Evolutionary conservation across 768 basidiomycete species (phyloP).

Genomic region (Boletus coccyginus): DNA sequence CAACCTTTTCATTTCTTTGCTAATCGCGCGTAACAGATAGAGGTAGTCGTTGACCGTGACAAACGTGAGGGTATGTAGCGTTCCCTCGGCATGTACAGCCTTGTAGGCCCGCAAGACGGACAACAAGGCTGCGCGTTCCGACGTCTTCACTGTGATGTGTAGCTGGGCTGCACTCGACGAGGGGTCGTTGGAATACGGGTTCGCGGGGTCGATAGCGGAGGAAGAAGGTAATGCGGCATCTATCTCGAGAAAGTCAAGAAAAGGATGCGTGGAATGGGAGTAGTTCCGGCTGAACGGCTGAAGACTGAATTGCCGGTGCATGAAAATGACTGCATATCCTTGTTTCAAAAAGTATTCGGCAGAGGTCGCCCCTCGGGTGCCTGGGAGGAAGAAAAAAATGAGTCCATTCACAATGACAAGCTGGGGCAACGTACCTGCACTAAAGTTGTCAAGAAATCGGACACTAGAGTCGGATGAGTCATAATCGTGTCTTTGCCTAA

Average conservation of each 20-base stretch:
- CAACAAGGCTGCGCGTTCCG: slow-evolving; percentile 64
- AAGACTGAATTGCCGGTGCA: slow-evolving; percentile 96
- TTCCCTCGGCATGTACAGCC: slow-evolving; percentile 66
- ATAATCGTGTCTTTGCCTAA: slow-evolving; percentile 4
- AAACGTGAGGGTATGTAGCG: slow-evolving; percentile 83
- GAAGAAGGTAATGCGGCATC: slow-evolving; percentile 26
- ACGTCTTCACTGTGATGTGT: slow-evolving; percentile 62
- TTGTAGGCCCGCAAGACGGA: slow-evolving; percentile 79
- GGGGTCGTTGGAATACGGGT: slow-evolving; percentile 32
- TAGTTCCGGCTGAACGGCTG: slow-evolving; percentile 98
- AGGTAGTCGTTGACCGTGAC: slow-evolving; percentile 96
- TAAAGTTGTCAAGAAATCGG: slow-evolving; percentile 98
- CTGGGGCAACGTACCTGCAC: slow-evolving; percentile 64
- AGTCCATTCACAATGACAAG: background rate
- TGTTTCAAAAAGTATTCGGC: slow-evolving; percentile 96
- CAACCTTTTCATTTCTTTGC: slow-evolving; percentile 69
- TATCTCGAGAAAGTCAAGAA: slow-evolving; percentile 91
- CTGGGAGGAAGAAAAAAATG: slow-evolving; percentile 37
- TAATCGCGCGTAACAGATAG: slow-evolving; percentile 82
- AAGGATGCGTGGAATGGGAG: slow-evolving; percentile 96
- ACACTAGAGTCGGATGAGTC: slow-evolving; percentile 56
- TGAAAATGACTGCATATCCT: slow-evolving; percentile 97
- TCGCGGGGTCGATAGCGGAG: slow-evolving; percentile 15
- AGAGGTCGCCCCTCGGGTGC: slow-evolving; percentile 95
- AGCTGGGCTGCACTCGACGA: slow-evolving; percentile 28